A percentile compares a stretch with the other conserved stretches of the same genome.
Evolutionary conservation across 2,329 filamentous ascomycete species (phyloP).

Genomic region (Xylariales sp.): DNA sequence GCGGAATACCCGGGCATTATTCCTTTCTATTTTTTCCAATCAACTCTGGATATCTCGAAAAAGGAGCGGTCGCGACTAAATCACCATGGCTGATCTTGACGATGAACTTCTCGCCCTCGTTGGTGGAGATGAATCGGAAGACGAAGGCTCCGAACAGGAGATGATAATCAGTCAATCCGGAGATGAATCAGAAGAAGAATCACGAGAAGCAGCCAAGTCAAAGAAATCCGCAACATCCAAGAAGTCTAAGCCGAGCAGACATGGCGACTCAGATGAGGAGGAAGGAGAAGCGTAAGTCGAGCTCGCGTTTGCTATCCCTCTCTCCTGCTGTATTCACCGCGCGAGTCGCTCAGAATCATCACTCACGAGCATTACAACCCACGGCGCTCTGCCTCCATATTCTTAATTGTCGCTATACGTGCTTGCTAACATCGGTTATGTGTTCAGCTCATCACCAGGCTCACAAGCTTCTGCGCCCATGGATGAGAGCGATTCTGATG

Average conservation of each 20-base stretch:
- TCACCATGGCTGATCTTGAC: conserved; percentile 80
- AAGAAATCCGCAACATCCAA: conserved; percentile 32
- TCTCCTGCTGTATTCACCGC: neutral
- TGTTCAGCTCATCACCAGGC: conserved; percentile 48
- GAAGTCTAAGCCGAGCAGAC: conserved; percentile 46
- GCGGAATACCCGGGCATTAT: too few species aligned
- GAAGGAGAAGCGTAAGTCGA: conserved; percentile 76
- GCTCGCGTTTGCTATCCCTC: too few species aligned
- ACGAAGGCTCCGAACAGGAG: conserved; percentile 48
- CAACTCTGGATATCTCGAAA: too few species aligned
- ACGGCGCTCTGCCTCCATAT: too few species aligned
- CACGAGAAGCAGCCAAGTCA: conserved; percentile 28
- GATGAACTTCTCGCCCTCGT: conserved; percentile 92
- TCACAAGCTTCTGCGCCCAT: conserved; percentile 82
- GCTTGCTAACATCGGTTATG: conserved; percentile 10
- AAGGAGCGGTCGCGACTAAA: neutral
- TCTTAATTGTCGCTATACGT: too few species aligned
- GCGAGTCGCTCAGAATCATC: conserved; percentile 6
- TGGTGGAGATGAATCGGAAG: conserved; percentile 66
- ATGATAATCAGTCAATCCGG: conserved; percentile 50
- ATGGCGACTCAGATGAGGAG: conserved; percentile 66
- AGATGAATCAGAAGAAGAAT: conserved; percentile 46
- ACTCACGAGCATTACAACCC: too few species aligned
- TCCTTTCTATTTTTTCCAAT: too few species aligned
- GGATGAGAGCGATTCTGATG: conserved; percentile 84